These are phyloP conservation scores for Pseudogymnoascus sp. DNA, from an alignment of 2,329 filamentous ascomycete species.

Conservation along the genomic window DNA sequence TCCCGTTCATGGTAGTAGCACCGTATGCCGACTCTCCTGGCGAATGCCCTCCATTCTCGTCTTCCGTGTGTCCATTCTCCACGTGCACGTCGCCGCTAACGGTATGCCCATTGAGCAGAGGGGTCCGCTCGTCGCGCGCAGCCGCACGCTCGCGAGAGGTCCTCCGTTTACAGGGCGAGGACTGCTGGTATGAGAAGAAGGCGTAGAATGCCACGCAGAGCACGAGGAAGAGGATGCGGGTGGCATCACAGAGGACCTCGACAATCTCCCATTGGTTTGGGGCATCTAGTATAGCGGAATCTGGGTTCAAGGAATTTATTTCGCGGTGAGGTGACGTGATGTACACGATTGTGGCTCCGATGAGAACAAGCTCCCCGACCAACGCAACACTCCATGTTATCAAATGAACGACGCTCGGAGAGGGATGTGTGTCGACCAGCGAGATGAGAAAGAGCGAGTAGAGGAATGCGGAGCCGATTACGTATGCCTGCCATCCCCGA, in stretches of 20 bases:
- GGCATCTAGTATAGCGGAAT: conserved; percentile 27
- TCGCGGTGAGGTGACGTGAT: conserved; percentile 59
- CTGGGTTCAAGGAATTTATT: conserved; percentile 36
- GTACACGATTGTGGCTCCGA: conserved; percentile 58
- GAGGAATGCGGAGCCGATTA: conserved; percentile 76
- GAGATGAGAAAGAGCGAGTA: conserved; percentile 81
- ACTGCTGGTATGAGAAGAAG: conserved; percentile 33
- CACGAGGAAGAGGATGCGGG: conserved; percentile 59
- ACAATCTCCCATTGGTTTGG: conserved; percentile 48
- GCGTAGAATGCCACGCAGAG: conserved; percentile 47
- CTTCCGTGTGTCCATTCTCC: conserved; percentile 17
- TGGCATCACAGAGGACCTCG: conserved; percentile 57
- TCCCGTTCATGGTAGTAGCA: conserved; percentile 28
- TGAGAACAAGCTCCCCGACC: conserved; percentile 63
- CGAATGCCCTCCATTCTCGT: conserved; percentile 18
- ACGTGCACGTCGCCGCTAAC: conserved; percentile 11
- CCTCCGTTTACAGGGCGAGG: conserved; percentile 33
- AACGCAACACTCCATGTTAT: conserved; percentile 68
- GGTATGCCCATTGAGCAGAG: conserved; percentile 41
- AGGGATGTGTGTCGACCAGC: conserved; percentile 72
- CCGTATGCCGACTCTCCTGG: conserved; percentile 26
- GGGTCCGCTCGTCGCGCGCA: conserved; percentile 49
- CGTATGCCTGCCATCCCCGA: conserved; percentile 57
- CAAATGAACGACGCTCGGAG: conserved; percentile 72
- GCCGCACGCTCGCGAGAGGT: conserved; percentile 34